A percentile compares a stretch with the other conserved stretches of the same genome.
phyloP scores from a whole-genome alignment of 345 rosid genomes.

The Pseudoturritis turrita region DNA sequence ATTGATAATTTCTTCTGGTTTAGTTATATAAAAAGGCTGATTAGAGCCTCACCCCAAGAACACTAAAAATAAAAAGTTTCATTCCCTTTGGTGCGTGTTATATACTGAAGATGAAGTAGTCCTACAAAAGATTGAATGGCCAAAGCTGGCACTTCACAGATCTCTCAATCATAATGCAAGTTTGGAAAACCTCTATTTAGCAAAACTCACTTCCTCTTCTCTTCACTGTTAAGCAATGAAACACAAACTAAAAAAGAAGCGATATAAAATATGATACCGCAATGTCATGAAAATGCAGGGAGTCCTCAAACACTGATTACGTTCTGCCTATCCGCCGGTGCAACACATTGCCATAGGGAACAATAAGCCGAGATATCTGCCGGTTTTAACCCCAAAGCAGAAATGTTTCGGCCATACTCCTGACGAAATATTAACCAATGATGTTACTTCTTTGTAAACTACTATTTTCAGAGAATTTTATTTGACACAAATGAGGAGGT shows the following conservation, averaged over 20 bases:
- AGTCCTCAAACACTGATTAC: slow-evolving; percentile 38
- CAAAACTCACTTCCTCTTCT: slow-evolving; percentile 10
- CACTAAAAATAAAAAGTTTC: no score
- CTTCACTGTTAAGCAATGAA: background rate
- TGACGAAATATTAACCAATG: slow-evolving; percentile 19
- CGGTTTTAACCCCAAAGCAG: slow-evolving; percentile 66
- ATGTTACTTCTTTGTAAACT: background rate
- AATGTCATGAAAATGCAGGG: background rate
- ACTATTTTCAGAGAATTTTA: background rate
- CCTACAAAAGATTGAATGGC: slow-evolving; percentile 14
- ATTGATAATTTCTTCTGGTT: background rate
- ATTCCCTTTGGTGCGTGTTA: background rate
- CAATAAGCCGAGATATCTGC: slow-evolving; percentile 55
- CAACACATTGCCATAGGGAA: slow-evolving; percentile 91
- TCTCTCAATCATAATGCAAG: slow-evolving; percentile 10
- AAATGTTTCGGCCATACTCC: slow-evolving; percentile 84
- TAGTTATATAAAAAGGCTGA: background rate
- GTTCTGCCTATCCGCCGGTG: slow-evolving; percentile 68
- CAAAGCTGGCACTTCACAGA: slow-evolving; percentile 7
- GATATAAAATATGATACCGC: background rate
- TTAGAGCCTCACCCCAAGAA: background rate
- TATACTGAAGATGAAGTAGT: background rate
- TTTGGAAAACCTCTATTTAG: background rate
- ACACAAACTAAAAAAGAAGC: background rate
- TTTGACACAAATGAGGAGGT: background rate